Evolutionary conservation across 2,329 filamentous ascomycete species (phyloP).

Genomic region (Aspergillus spinulosporus): DNA sequence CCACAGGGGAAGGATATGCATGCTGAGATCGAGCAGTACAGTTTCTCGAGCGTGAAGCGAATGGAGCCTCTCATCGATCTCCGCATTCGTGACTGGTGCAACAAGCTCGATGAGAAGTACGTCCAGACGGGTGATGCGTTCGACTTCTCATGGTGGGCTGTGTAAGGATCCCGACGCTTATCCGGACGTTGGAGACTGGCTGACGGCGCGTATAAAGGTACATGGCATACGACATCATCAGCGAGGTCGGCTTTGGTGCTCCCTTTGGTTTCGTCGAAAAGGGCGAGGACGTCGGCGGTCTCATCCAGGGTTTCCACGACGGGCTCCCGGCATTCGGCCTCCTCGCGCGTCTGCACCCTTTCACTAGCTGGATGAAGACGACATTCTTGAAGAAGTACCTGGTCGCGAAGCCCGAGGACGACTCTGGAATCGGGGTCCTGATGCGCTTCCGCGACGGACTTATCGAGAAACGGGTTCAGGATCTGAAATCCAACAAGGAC

Average conservation of each 20-base stretch:
- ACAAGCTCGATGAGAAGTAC: constrained; percentile 51
- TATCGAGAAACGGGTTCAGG: constrained; percentile 50
- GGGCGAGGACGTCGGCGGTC: constrained; percentile 53
- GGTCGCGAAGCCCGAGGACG: constrained; percentile 55
- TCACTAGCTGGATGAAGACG: constrained; percentile 57
- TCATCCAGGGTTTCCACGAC: constrained; percentile 58
- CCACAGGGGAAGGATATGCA: background rate
- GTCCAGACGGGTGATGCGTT: constrained; percentile 48
- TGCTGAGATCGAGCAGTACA: constrained; percentile 42
- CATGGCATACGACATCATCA: constrained; percentile 60
- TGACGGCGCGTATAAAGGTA: constrained; percentile 32
- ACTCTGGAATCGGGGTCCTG: constrained; percentile 56
- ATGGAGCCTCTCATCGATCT: constrained; percentile 60
- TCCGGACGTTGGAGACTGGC: too few relatives aligned
- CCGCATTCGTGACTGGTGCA: constrained; percentile 54
- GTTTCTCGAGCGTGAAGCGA: constrained; percentile 57
- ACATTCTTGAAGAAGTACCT: constrained; percentile 56
- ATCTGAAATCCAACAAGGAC: constrained; percentile 50
- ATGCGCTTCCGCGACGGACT: constrained; percentile 61
- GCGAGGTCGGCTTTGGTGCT: constrained; percentile 57
- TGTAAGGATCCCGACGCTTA: constrained; percentile 32
- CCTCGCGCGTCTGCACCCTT: constrained; percentile 54
- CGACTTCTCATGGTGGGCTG: constrained; percentile 59
- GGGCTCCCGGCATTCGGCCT: constrained; percentile 54
- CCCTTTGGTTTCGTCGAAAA: constrained; percentile 58